Conservation (phyloP, 2,329 filamentous ascomycete genomes). For the Polychaeton citri region DNA sequence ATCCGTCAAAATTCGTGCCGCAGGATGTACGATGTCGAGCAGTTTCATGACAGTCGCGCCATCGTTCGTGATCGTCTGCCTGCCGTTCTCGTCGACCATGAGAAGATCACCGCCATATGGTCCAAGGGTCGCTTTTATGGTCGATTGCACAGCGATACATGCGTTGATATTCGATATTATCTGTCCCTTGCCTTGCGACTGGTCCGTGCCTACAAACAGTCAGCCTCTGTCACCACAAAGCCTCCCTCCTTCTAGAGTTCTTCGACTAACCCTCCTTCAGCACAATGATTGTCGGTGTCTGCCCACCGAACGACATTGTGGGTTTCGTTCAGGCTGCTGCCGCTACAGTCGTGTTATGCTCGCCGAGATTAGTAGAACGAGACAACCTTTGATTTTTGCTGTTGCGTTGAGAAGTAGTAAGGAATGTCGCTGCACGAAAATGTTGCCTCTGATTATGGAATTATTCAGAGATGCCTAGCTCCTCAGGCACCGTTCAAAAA, state of each 20-base stretch:
- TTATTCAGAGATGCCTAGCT: no score
- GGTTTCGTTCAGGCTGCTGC: no score
- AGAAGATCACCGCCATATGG: constrained; percentile 94
- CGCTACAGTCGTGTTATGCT: no score
- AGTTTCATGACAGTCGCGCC: constrained; percentile 99
- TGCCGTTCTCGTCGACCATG: constrained; percentile 90
- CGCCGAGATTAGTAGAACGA: no score
- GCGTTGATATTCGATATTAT: constrained; percentile 98
- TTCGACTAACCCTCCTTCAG: constrained; percentile 74
- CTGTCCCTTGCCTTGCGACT: constrained; percentile 93
- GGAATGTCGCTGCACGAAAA: no score
- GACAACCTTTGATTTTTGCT: no score
- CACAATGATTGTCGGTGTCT: constrained; percentile 96
- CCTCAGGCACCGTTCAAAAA: not conserved
- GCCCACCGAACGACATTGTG: constrained; percentile 88
- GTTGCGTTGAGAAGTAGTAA: no score
- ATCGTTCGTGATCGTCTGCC: constrained; percentile 97
- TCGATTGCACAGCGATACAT: constrained; percentile 87
- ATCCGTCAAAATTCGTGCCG: constrained; percentile 91
- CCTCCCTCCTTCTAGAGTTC: no score
- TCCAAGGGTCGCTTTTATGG: constrained; percentile 88
- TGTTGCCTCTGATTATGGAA: no score
- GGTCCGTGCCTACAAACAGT: constrained; percentile 69
- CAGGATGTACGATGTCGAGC: constrained; percentile 95
- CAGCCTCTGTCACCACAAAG: constrained; percentile 94